Evolutionary conservation across 257 asterid genomes (phyloP), one percentile per base, ranked within the genome.

Genomic region (Paulownia fortunei): DNA sequence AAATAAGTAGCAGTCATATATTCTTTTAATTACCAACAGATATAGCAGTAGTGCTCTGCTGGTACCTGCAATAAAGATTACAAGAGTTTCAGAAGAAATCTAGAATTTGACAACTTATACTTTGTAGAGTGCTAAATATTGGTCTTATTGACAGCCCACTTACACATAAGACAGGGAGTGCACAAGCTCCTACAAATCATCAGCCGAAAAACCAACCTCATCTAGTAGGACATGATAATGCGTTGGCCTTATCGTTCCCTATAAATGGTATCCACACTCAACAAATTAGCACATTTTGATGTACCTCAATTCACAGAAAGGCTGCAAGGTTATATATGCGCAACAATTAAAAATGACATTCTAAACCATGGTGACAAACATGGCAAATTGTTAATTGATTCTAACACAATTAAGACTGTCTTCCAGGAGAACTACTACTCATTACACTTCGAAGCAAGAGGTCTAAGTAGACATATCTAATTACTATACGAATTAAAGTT

Each of bases 241-340:
- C 0, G 99, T 91, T 3, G 99, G 99, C 73, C 98, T 78, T 0
- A 98, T 89, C 0, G 98, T 95, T 9, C 99, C 99, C 99, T 94
- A 32, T 18, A 71, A 46, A 26, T 21, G 37, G 4, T 27, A 44
- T 30, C 15, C 2, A 16, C 8, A 11, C 3, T 7, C 2, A 66
- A 41, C 26, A 24, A 58, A 37, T 55, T 23, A 72, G 66, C 46
- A 41, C 15, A 65, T 41, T 37, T 8, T 23, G 8, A 15, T 8
- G 3, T 11, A 42, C 10, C 5, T 7, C 15, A 30, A n/a, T 47
- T 24, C 46, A 32, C 6, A 26, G 46, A 27, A 60, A 13, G 42
- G 16, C 65, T 58, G 36, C 26, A 15, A 19, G 24, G 15, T 52
- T n/a, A n/a, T n/a, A 19, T 18, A 6, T 36, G 23, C 30, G 2